These are phyloP conservation scores for Cordyceps cateniannulata DNA, from an alignment of 2,329 filamentous ascomycete genomes.

Conservation along the genomic window DNA sequence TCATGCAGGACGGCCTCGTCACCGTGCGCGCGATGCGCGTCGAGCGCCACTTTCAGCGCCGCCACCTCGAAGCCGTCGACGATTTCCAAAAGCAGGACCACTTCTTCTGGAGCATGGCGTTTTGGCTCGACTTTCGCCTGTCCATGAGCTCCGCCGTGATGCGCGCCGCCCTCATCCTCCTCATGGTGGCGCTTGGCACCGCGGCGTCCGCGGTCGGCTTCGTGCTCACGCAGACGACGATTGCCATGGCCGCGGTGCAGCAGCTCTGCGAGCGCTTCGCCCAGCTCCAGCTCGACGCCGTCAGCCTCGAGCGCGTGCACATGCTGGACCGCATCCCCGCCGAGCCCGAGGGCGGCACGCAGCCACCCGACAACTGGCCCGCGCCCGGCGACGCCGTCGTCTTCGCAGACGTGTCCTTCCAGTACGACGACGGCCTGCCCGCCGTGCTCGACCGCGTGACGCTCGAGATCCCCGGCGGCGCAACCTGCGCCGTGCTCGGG, in stretches of 20 bases:
- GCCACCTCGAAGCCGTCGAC: constrained; percentile 75
- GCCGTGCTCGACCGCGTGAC: constrained; percentile 63
- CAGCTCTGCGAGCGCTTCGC: constrained; percentile 73
- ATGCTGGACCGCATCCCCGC: constrained; percentile 74
- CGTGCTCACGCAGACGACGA: constrained; percentile 54
- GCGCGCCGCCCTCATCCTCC: constrained; percentile 64
- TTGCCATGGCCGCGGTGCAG: constrained; percentile 31
- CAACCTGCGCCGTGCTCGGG: constrained; percentile 64
- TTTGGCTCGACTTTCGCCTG: constrained; percentile 79
- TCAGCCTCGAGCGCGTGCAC: constrained; percentile 80
- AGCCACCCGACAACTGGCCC: constrained; percentile 74
- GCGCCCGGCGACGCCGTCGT: constrained; percentile 62
- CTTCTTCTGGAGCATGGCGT: constrained; percentile 86
- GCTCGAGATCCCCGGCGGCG: constrained; percentile 62
- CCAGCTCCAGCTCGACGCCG: constrained; percentile 84
- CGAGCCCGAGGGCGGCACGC: constrained; percentile 59
- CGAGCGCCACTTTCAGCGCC: constrained; percentile 70
- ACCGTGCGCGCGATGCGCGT: constrained; percentile 81
- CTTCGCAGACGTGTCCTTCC: constrained; percentile 72
- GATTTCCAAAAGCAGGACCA: constrained; percentile 93
- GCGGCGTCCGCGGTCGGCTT: constrained; percentile 78
- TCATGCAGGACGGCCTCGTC: constrained; percentile 75
- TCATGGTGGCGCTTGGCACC: constrained; percentile 69
- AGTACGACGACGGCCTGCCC: constrained; percentile 72
- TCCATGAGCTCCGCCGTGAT: constrained; percentile 54